phyloP scores from a whole-genome alignment of 768 basidiomycete species.

The Artomyces pyxidatus region DNA sequence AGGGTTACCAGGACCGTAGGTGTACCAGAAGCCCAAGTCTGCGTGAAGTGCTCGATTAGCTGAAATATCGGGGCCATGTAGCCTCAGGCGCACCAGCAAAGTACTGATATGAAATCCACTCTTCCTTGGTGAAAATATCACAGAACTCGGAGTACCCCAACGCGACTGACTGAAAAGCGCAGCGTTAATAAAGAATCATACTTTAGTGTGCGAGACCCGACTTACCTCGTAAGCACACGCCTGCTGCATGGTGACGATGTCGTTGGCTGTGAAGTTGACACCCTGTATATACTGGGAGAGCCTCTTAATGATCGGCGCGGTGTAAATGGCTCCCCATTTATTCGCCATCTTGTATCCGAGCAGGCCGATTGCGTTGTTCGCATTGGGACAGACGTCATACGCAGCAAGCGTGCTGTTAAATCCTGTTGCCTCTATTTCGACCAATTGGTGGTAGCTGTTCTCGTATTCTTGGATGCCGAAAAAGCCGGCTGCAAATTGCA shows the following conservation, averaged over 20 bases:
- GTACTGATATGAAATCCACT: conserved; percentile 46
- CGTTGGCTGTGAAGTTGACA: conserved; percentile 22
- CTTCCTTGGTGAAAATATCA: conserved; percentile 40
- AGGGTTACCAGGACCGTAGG: conserved; percentile 35
- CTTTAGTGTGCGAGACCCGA: not conserved
- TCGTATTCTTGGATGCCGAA: conserved; percentile 35
- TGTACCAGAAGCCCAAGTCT: conserved; percentile 28
- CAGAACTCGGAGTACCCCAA: conserved; percentile 45
- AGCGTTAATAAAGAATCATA: not conserved
- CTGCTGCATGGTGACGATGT: conserved; percentile 29
- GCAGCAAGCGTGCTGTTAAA: conserved; percentile 44
- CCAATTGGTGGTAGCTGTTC: conserved; percentile 36
- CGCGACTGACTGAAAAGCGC: conserved; percentile 31
- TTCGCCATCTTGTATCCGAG: conserved; percentile 18
- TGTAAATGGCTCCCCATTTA: conserved; percentile 34
- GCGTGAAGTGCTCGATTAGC: not conserved
- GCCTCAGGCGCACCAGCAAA: conserved; percentile 20
- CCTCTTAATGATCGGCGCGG: conserved; percentile 28
- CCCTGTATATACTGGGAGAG: conserved; percentile 27
- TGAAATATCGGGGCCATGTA: not conserved
- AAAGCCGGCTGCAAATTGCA: conserved; percentile 47
- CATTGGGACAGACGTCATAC: conserved; percentile 27
- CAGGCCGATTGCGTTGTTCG: conserved; percentile 18
- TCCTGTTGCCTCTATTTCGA: conserved; percentile 35
- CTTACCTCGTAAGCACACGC: conserved; percentile 32